Percentiles rank a stretch among this genome's conserved stretches.
phyloP scores from a whole-genome alignment of 805 yeast genomes.

The Saturnispora hagleri region DNA sequence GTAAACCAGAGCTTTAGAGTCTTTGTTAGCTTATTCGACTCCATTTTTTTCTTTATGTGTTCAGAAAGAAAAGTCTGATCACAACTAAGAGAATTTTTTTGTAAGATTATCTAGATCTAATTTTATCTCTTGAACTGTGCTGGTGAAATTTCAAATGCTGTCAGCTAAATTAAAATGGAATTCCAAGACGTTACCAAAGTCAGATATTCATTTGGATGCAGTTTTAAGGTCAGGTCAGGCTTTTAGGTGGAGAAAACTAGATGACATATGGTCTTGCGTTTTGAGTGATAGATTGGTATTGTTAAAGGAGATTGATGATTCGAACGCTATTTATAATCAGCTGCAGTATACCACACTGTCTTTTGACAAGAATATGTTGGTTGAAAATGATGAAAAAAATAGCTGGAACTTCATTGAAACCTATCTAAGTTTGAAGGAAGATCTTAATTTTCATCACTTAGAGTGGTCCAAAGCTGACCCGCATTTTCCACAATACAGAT shows the following conservation, averaged over 20 bases:
- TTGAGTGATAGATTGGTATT: slow-evolving; percentile 51
- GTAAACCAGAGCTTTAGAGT: background rate
- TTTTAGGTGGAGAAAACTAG: slow-evolving; percentile 62
- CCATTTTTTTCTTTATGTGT: background rate
- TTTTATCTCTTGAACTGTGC: too few relatives aligned
- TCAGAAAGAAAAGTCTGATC: background rate
- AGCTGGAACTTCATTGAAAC: slow-evolving; percentile 40
- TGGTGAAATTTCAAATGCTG: background rate
- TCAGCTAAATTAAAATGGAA: slow-evolving; percentile 1
- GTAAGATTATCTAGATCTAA: too few relatives aligned
- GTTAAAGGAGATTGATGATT: slow-evolving; percentile 27
- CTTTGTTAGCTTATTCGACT: background rate
- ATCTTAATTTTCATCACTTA: slow-evolving; percentile 42
- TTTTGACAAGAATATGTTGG: background rate
- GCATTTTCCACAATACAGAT: slow-evolving; percentile 28
- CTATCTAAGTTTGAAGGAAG: slow-evolving; percentile 62
- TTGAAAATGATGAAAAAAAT: slow-evolving; percentile 21
- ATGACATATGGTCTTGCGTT: slow-evolving; percentile 59
- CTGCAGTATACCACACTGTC: slow-evolving; percentile 39
- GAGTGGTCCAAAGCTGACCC: slow-evolving; percentile 56
- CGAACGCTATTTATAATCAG: slow-evolving; percentile 26
- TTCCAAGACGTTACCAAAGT: slow-evolving; percentile 9
- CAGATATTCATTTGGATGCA: slow-evolving; percentile 50
- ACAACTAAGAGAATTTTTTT: too few relatives aligned
- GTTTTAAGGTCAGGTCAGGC: slow-evolving; percentile 83